These are phyloP conservation scores for Tolypocladium inflatum DNA, from an alignment of 2,329 filamentous ascomycete genomes.

Conservation along the genomic window DNA sequence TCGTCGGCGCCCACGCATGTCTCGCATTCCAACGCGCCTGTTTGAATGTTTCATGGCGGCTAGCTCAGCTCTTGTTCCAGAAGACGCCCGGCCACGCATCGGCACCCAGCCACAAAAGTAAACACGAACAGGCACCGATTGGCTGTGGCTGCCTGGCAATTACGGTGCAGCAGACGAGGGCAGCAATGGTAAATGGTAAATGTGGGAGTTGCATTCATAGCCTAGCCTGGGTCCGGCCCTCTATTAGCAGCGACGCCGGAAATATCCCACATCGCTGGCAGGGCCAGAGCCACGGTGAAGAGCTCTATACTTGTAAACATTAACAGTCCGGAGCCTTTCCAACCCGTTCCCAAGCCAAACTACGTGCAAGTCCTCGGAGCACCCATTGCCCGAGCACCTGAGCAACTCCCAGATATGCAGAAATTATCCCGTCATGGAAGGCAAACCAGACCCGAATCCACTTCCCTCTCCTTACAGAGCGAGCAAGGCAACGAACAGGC, in stretches of 20 bases:
- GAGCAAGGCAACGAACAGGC: slow-evolving; percentile 29
- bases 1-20: slow-evolving; percentile 4
- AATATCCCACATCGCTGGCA: neutral
- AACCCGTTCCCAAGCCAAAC: slow-evolving; percentile 16
- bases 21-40: slow-evolving; percentile 9
- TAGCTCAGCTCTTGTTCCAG: neutral
- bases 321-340: slow-evolving; percentile 2
- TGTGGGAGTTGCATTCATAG: neutral
- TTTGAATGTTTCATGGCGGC: neutral
- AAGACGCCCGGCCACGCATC: neutral
- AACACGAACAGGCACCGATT: neutral
- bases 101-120: neutral
- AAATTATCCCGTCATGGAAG: slow-evolving; percentile 15
- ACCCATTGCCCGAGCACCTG: slow-evolving; percentile 10
- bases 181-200: neutral
- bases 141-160: neutral
- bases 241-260: neutral
- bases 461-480: slow-evolving; percentile 28
- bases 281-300: neutral
- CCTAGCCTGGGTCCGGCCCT: neutral
- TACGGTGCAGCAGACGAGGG: neutral
- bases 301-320: neutral
- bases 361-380: slow-evolving; percentile 17
- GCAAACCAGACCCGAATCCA: slow-evolving; percentile 7
- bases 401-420: slow-evolving; percentile 2